These are phyloP conservation scores for Dimocarpus longan DNA, from an alignment of 345 rosid species.

Conservation along the genomic window DNA sequence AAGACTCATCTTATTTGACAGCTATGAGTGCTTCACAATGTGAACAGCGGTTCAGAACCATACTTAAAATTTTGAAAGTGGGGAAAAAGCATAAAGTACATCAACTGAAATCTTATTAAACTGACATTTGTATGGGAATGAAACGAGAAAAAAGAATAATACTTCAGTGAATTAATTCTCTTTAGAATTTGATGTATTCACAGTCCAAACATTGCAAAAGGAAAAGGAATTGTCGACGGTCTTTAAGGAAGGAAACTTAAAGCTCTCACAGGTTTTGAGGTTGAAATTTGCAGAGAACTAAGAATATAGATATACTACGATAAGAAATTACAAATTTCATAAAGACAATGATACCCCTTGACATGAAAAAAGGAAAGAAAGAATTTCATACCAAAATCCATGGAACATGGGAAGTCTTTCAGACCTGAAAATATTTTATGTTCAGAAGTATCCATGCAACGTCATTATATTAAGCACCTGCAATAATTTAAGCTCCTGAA, in stretches of 20 bases:
- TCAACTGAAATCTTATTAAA: background rate
- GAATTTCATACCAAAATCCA: constrained; percentile 15
- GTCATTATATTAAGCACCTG: constrained; percentile 9
- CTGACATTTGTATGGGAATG: background rate
- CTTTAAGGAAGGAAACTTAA: no score
- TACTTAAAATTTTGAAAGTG: background rate
- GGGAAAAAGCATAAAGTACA: background rate
- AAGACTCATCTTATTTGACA: constrained; percentile 2
- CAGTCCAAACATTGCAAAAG: no score
- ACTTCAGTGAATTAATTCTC: background rate
- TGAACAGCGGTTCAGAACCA: background rate
- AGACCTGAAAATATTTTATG: background rate
- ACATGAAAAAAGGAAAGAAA: background rate
- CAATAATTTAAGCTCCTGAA: constrained; percentile 18
- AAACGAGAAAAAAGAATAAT: background rate
- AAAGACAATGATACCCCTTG: background rate
- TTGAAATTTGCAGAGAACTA: background rate
- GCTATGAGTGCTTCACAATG: background rate
- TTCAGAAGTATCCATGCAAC: background rate
- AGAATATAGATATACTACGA: background rate
- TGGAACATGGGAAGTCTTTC: background rate
- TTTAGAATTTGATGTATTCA: no score
- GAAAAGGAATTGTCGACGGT: no score
- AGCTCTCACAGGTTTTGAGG: background rate
- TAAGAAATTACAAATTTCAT: background rate